A percentile compares a stretch with the other conserved stretches of the same genome.
Conservation (phyloP, 352 stramenopile genomes). For the Phytophthora colocasiae region DNA sequence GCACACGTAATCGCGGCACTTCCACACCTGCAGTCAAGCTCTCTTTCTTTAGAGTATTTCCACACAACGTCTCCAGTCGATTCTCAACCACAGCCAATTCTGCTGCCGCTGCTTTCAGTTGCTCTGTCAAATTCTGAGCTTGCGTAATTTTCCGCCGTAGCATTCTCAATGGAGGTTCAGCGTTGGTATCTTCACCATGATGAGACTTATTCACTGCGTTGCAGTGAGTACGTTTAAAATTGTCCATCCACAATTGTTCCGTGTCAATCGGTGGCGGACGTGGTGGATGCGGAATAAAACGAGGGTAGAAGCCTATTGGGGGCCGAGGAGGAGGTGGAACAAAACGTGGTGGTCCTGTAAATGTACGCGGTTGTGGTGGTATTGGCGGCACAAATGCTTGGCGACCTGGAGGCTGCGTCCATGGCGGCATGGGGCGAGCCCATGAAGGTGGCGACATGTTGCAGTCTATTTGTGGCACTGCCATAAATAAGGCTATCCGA, state of each 20-base stretch:
- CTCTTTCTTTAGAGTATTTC: not conserved
- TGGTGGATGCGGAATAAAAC: constrained; percentile 9
- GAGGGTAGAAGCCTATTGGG: constrained; percentile 18
- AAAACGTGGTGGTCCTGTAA: constrained; percentile 1
- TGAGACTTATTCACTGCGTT: not conserved
- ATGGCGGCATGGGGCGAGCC: constrained; percentile 10
- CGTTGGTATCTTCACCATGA: not conserved
- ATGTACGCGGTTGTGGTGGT: constrained; percentile 4
- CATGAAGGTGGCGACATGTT: constrained; percentile 20
- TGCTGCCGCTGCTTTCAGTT: constrained; percentile 27
- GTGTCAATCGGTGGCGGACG: constrained; percentile 21
- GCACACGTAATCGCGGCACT: constrained; percentile 9
- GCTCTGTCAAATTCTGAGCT: constrained; percentile 25
- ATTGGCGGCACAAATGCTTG: constrained; percentile 13
- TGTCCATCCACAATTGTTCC: constrained; percentile 40
- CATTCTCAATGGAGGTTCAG: constrained; percentile 32
- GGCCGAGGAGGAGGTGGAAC: constrained; percentile 11
- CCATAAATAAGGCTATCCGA: no score
- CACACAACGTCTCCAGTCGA: constrained; percentile 10
- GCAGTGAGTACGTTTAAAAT: constrained; percentile 34
- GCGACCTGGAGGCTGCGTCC: constrained; percentile 13
- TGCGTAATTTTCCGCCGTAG: constrained; percentile 29
- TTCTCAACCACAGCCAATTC: constrained; percentile 35
- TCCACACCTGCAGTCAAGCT: constrained; percentile 9
- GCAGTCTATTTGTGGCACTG: no score